Evolutionary conservation across 345 rosid genomes (phyloP), one percentile per base, ranked within the genome.

Genomic region (Eutrema japonicum): DNA sequence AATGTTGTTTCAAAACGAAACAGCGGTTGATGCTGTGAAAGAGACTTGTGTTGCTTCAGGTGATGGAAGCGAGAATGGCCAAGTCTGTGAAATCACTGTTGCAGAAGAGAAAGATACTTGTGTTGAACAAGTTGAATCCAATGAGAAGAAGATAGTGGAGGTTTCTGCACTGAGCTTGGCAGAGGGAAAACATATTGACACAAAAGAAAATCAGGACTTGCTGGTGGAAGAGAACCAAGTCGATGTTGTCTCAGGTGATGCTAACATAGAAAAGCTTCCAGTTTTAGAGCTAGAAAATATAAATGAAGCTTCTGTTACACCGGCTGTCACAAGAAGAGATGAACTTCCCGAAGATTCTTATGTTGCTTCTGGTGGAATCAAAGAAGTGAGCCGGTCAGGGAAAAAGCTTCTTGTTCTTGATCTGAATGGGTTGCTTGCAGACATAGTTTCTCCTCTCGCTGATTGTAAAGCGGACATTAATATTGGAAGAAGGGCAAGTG

Each of bases 381-480:
- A 37, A 5, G 41, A 27, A 46, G 56, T 16, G 12, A 11, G 13
- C 1, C 5, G 51, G 10, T 3, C 36, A 30, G 82, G 68, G 71
- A 87, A 79, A 37, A 89, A 86, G 27, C 95, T 91, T 73, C 85
- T 89, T 27, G 84, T 94, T 75, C 93, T 94, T 78, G 96, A 95
- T 79, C 74, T 95, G 79, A 95, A 95, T 76, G 99, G 99, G 46
- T 76, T 91, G 66, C 93, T 95, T 51, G 93, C 83, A 10, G 92
- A 86, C 81, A 76, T 91, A 16, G 88, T 86, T 64, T 57, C 61
- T 58, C 82, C 85, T 69, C 79, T 83, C 16, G 76, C 81, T 74
- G 77, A 61, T 57, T 68, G 3, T 62, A 81, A 65, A 53, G 81
- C 90, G 13, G 96, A 89, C 53, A 78, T 62, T 71, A 69, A 60